These are phyloP conservation scores for Globisporangium mamillatum DNA, from an alignment of 352 stramenopile genomes.

Conservation along the genomic window DNA sequence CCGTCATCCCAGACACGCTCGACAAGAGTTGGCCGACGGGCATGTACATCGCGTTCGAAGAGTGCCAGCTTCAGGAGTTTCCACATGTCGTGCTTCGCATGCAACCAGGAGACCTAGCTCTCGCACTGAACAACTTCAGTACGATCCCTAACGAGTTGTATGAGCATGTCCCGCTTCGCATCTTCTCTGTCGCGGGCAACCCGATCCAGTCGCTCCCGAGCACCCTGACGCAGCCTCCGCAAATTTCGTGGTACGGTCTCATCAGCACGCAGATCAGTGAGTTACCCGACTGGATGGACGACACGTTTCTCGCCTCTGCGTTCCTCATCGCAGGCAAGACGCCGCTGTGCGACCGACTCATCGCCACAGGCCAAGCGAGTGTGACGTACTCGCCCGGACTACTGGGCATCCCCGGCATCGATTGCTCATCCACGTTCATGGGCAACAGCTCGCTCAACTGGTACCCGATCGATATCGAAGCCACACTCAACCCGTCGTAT, in stretches of 20 bases:
- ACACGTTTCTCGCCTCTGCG: background rate
- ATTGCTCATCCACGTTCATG: slow-evolving; percentile 6
- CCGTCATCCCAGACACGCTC: slow-evolving; percentile 10
- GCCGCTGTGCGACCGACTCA: slow-evolving; percentile 7
- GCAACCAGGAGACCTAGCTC: background rate
- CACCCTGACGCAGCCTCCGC: background rate
- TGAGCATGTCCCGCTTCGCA: slow-evolving; percentile 5
- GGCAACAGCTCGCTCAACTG: slow-evolving; percentile 13
- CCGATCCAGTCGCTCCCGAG: slow-evolving; percentile 8
- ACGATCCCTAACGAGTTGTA: background rate
- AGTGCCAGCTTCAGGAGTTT: slow-evolving; percentile 15
- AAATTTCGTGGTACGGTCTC: slow-evolving; percentile 7
- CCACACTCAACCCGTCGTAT: slow-evolving; percentile 10
- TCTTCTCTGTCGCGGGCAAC: slow-evolving; percentile 6
- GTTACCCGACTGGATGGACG: slow-evolving; percentile 11
- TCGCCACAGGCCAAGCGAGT: slow-evolving; percentile 5
- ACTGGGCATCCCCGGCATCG: background rate
- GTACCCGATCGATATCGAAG: slow-evolving; percentile 13
- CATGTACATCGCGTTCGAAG: slow-evolving; percentile 16
- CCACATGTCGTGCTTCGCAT: slow-evolving; percentile 3
- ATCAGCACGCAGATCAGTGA: slow-evolving; percentile 5
- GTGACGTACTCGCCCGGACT: background rate
- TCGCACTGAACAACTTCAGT: slow-evolving; percentile 14
- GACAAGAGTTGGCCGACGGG: slow-evolving; percentile 13
- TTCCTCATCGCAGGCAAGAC: slow-evolving; percentile 8